Conservation (phyloP, 2,329 filamentous ascomycete species). For the Diaporthe citri region DNA sequence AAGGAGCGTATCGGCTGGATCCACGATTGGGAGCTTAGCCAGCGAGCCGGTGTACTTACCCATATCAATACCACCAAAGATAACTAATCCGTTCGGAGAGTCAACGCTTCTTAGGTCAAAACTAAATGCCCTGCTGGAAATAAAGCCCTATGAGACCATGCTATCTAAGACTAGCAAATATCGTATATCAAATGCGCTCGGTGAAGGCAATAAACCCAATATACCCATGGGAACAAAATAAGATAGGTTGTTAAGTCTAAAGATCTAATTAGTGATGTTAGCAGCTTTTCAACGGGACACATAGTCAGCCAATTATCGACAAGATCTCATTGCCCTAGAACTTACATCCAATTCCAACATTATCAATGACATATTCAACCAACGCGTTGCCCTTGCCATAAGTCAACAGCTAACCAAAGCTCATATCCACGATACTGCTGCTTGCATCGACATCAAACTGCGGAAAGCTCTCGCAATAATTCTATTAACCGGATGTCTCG, state of each 20-base stretch:
- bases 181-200: constrained; percentile 47
- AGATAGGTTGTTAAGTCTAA: constrained; percentile 60
- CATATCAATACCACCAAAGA: constrained; percentile 66
- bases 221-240: constrained; percentile 64
- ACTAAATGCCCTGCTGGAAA: constrained; percentile 63
- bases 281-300: constrained; percentile 44
- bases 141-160: constrained; percentile 60
- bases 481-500: constrained; percentile 48
- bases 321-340: not conserved
- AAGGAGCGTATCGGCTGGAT: constrained; percentile 40
- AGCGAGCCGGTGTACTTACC: constrained; percentile 64
- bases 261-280: constrained; percentile 59
- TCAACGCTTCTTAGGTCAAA: constrained; percentile 62
- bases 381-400: constrained; percentile 55
- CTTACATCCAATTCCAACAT: constrained; percentile 58
- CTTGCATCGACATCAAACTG: constrained; percentile 59
- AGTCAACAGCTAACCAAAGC: constrained; percentile 51
- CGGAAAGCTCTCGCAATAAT: constrained; percentile 57
- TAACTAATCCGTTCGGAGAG: constrained; percentile 59
- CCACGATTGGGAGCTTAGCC: constrained; percentile 57
- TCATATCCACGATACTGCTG: constrained; percentile 53
- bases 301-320: not conserved
- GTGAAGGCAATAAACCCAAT: constrained; percentile 59
- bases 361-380: constrained; percentile 61
- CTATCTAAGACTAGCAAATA: constrained; percentile 69